Evolutionary conservation across 495 filamentous ascomycete species (phyloP), one percentile per base, ranked within the genome.

Genomic region (Daldinia childiae): DNA sequence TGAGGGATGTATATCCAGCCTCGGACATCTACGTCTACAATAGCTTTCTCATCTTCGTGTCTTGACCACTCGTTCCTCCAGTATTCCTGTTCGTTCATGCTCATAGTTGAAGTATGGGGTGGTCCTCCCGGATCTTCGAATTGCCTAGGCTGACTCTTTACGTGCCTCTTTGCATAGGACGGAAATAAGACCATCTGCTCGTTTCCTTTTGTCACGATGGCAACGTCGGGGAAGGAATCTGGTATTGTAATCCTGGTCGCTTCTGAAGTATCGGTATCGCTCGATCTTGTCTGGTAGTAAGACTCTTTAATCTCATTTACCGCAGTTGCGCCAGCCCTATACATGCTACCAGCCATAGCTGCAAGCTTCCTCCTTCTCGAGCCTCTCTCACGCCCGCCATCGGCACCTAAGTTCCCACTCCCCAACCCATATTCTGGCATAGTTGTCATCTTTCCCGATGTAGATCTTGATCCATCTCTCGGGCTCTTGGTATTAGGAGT

Each of bases 161-260:
- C 76, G 78, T 96, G 86, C 73, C 84, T 85, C 77, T 92, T 84
- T 48, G 92, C 91, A 81, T 98, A 96, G 73, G 92, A 95, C 7
- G 95, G 95, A 75, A 98, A 99, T 14, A 98, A 74, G 11, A 98
- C 86, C 89, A 99, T 92, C 82, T 98, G 92, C 80, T 97, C 95
- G 69, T 92, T 88, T 21, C 92, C 94, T 41, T 87, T 90, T 7
- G 89, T 85, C 21, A 91, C 88, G 58, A 97, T 90, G 12, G 90
- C 87, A 17, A 93, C 90, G 70, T 96, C 90, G 1, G 93, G 92
- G 72, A 94, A 97, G 4, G 90, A 85, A 1, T 90, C 91, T 0
- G 91, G 90, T n/a, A 91, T 90, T 29, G 86, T 84, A 17, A 80
- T 76, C 56, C 64, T 77, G 8, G 84, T 79, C 48, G 89, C 85